Conservation (phyloP, 257 asterid species). For the Solanum medicagineum region DNA sequence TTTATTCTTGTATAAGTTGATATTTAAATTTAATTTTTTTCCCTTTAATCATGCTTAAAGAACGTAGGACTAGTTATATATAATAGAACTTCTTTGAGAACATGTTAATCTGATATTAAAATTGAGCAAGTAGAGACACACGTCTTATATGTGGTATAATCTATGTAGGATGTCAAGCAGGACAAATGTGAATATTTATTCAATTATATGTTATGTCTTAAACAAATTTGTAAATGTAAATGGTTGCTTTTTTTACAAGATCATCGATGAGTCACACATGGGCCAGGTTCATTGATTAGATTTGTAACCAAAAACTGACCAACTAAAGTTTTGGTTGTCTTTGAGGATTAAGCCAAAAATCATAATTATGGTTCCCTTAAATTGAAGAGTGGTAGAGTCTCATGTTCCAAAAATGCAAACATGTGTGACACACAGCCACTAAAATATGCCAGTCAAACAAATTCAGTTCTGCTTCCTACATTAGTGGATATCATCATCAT, state of each 20-base stretch:
- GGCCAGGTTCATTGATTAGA: not conserved
- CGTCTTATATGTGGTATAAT: no score
- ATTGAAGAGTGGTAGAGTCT: not conserved
- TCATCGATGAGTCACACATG: not conserved
- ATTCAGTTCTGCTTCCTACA: not conserved
- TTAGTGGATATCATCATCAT: not conserved
- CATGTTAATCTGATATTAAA: not conserved
- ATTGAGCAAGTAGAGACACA: no score
- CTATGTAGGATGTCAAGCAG: no score
- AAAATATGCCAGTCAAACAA: not conserved
- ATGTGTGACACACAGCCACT: not conserved
- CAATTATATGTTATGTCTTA: no score
- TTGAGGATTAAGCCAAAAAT: not conserved
- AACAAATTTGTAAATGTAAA: not conserved
- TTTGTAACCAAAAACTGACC: not conserved
- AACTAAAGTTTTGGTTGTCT: not conserved
- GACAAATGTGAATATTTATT: no score
- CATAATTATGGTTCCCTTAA: conserved; percentile 2
- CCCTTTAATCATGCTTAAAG: no score
- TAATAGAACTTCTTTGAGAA: not conserved
- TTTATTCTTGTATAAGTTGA: no score
- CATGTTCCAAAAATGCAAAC: not conserved
- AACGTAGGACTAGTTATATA: no score
- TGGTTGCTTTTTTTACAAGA: not conserved
- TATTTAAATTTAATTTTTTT: no score